Evolutionary conservation across 164 flowering plant species (phyloP).

Genomic region (Liquidambar formosana): DNA sequence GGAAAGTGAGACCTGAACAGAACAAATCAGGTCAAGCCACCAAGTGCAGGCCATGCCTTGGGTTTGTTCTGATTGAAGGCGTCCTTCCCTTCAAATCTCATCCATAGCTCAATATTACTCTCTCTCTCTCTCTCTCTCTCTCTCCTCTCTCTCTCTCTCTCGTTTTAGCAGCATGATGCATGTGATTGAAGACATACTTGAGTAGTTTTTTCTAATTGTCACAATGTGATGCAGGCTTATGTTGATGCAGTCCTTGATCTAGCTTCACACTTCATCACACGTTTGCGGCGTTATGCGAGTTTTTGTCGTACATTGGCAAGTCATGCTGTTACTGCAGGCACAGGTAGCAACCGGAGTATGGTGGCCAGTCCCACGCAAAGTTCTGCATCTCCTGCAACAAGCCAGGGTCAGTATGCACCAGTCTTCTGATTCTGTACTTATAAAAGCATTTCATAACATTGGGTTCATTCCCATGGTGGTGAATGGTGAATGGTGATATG

Average conservation of each 20-base stretch:
- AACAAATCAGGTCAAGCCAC: not conserved
- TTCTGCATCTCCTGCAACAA: slow-evolving; percentile 72
- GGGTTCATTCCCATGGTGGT: not conserved
- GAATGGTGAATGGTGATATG: not conserved
- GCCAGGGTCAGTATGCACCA: slow-evolving; percentile 66
- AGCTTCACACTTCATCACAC: slow-evolving; percentile 97
- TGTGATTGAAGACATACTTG: not conserved
- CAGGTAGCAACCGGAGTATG: slow-evolving; percentile 71
- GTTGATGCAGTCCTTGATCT: slow-evolving; percentile 97
- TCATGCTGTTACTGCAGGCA: slow-evolving; percentile 86
- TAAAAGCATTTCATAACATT: not conserved
- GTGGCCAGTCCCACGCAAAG: slow-evolving; percentile 89
- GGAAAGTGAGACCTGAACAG: not conserved
- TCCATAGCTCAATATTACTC: not conserved
- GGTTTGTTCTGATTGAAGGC: not conserved
- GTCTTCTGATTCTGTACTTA: not conserved
- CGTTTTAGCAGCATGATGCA: not conserved
- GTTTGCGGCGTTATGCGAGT: slow-evolving; percentile 97
- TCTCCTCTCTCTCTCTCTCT: not conserved
- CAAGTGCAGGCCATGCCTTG: not conserved
- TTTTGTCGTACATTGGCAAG: slow-evolving; percentile 98
- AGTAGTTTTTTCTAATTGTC: slow-evolving; percentile 1
- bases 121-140: not conserved
- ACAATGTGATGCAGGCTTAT: slow-evolving; percentile 68
- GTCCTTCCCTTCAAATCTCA: not conserved